phyloP scores from a whole-genome alignment of 2,329 filamentous ascomycete genomes.

The Hypoxylon sp. region DNA sequence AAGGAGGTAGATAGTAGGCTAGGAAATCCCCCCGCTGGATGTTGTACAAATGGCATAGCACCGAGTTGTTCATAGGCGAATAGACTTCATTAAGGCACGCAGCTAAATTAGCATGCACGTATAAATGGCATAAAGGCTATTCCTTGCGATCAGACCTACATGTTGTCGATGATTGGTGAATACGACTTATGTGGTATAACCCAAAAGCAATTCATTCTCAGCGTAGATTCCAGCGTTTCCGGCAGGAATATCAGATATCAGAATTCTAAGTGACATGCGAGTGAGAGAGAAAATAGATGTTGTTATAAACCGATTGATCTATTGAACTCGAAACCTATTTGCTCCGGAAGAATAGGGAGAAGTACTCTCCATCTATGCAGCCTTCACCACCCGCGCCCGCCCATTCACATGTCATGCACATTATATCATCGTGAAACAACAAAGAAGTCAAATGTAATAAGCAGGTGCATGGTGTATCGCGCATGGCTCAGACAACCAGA shows the following conservation, averaged over 20 bases:
- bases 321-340: conserved; percentile 1
- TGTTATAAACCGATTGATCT: conserved; percentile 26
- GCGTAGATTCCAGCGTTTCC: neutral
- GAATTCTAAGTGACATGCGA: conserved; percentile 1
- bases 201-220: neutral
- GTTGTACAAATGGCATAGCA: conserved; percentile 18
- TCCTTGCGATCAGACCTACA: neutral
- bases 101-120: neutral
- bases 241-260: neutral
- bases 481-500: neutral
- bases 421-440: conserved; percentile 4
- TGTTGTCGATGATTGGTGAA: neutral
- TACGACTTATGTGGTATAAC: neutral
- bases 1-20: conserved; percentile 4
- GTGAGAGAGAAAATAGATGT: neutral
- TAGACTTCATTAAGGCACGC: conserved; percentile 12
- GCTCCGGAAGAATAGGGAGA: conserved; percentile 29
- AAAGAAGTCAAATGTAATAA: neutral
- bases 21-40: neutral
- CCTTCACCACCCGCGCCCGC: conserved; percentile 1
- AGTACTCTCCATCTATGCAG: conserved; percentile 15
- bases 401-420: conserved; percentile 1
- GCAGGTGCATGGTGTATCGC: neutral
- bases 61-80: conserved; percentile 21
- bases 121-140: neutral